Evolutionary conservation across 2,329 filamentous ascomycete species (phyloP).

Genomic region (Aspergillus sp.): DNA sequence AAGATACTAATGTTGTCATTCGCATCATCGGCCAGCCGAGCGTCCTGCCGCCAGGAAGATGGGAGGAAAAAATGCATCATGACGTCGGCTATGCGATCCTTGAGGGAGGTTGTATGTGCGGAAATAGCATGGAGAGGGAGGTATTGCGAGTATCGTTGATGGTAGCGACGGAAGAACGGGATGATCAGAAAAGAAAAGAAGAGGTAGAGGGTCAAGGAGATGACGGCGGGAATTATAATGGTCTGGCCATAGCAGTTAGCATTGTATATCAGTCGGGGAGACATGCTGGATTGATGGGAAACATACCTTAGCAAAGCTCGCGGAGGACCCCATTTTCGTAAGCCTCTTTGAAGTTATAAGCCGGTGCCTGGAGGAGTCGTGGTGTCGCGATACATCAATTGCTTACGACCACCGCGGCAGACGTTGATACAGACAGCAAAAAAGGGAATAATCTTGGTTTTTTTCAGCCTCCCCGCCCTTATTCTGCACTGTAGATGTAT

Average conservation of each 20-base stretch:
- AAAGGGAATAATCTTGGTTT: no score
- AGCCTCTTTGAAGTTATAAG: no score
- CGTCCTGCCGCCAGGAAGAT: conserved; percentile 44
- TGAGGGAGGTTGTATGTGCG: conserved; percentile 53
- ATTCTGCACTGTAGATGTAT: no score
- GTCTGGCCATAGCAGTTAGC: conserved; percentile 47
- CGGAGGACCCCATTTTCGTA: conserved; percentile 16
- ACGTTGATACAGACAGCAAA: no score
- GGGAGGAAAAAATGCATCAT: conserved; percentile 42
- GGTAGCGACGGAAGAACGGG: conserved; percentile 66
- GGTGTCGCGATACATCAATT: not conserved
- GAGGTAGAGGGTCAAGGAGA: conserved; percentile 66
- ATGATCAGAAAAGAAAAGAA: conserved; percentile 60
- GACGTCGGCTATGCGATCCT: conserved; percentile 35
- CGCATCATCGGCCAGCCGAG: conserved; percentile 27
- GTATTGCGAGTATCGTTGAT: conserved; percentile 68
- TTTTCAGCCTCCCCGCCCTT: no score
- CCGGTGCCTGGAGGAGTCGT: not conserved
- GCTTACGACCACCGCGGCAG: no score
- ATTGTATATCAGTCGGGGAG: not conserved
- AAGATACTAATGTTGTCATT: conserved; percentile 56
- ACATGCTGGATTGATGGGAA: not conserved
- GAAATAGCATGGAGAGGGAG: conserved; percentile 59
- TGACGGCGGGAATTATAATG: conserved; percentile 63
- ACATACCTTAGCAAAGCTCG: conserved; percentile 19